Percentiles rank a stretch among this genome's conserved stretches.
These are phyloP conservation scores for Paraconiothyrium brasiliense DNA, from an alignment of 2,329 filamentous ascomycete genomes.

Conservation along the genomic window DNA sequence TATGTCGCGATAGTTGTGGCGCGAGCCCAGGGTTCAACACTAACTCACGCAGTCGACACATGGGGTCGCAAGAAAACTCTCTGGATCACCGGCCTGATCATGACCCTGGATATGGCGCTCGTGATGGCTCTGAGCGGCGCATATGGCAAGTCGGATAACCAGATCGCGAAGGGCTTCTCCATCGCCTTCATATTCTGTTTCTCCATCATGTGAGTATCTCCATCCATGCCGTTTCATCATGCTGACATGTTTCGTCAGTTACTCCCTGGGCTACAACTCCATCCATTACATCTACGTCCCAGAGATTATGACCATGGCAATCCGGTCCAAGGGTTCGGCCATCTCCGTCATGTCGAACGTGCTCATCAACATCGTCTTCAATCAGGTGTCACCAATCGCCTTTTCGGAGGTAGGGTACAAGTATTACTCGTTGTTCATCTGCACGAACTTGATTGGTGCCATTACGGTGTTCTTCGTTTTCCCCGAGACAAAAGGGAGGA, in stretches of 20 bases:
- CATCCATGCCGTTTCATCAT: background rate
- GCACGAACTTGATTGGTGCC: constrained; percentile 21
- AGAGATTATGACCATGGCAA: constrained; percentile 40
- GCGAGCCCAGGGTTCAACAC: too few relatives aligned
- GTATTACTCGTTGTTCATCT: constrained; percentile 22
- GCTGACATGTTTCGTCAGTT: constrained; percentile 16
- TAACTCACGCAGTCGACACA: constrained; percentile 10
- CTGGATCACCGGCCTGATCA: constrained; percentile 20
- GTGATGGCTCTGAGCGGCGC: constrained; percentile 21
- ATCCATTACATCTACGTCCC: constrained; percentile 43
- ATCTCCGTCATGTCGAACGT: constrained; percentile 23
- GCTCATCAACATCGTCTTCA: constrained; percentile 21
- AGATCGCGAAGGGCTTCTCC: constrained; percentile 19
- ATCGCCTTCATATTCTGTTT: constrained; percentile 31
- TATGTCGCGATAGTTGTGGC: too few relatives aligned
- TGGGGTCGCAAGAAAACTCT: constrained; percentile 24
- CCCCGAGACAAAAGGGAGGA: constrained; percentile 34
- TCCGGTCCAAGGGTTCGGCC: constrained; percentile 34
- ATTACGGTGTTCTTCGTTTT: constrained; percentile 26
- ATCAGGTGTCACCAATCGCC: constrained; percentile 20
- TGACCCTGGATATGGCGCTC: constrained; percentile 21
- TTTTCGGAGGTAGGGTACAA: constrained; percentile 21
- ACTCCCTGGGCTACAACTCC: constrained; percentile 40
- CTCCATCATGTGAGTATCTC: constrained; percentile 10
- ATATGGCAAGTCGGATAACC: constrained; percentile 19